Conservation (phyloP, 345 rosid species). For the Eutrema japonicum region DNA sequence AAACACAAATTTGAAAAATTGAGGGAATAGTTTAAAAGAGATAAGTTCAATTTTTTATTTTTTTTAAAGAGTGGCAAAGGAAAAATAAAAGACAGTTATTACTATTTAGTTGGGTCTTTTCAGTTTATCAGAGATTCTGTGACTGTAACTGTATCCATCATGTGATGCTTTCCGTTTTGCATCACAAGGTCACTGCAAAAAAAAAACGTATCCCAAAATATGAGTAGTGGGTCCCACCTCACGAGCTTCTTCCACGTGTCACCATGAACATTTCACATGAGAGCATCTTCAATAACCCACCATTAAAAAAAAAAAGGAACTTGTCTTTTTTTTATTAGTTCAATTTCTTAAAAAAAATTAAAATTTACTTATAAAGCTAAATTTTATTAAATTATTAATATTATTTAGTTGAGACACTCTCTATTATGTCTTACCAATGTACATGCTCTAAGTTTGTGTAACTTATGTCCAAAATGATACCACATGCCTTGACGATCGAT, state of each 20-base stretch:
- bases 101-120: constrained; percentile 15
- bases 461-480: constrained; percentile 32
- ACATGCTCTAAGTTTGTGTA: not conserved
- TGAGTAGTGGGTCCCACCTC: constrained; percentile 48
- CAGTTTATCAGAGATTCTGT: constrained; percentile 20
- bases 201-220: not conserved
- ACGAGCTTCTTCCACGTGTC: constrained; percentile 57
- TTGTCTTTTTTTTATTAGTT: too few species aligned
- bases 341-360: too few species aligned
- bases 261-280: constrained; percentile 11
- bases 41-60: not conserved
- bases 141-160: constrained; percentile 9
- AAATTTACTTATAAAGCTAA: too few species aligned
- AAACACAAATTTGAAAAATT: not conserved
- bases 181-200: constrained; percentile 48
- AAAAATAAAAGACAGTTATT: not conserved
- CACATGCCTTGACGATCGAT: constrained; percentile 17
- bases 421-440: too few species aligned
- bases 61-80: not conserved
- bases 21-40: not conserved
- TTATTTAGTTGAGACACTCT: too few species aligned
- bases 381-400: too few species aligned
- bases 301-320: too few species aligned
- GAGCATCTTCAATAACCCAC: too few species aligned
- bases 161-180: constrained; percentile 34